A percentile compares a stretch with the other conserved stretches of the same genome.
These are phyloP conservation scores for Parasarocladium wereldwijsianum DNA, from an alignment of 2,329 filamentous ascomycete genomes.

Conservation along the genomic window DNA sequence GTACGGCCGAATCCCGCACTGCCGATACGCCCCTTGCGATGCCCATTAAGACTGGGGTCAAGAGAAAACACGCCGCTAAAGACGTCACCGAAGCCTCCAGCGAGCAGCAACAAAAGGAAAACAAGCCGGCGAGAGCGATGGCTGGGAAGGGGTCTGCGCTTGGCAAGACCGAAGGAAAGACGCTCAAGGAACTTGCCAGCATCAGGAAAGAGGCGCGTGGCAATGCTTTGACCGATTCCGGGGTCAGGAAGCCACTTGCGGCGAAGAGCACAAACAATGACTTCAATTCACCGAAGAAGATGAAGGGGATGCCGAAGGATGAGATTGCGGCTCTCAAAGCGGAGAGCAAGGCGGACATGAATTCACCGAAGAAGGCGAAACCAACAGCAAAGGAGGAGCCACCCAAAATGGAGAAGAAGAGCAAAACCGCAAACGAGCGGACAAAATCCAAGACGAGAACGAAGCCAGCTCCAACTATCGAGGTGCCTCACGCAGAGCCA, in stretches of 20 bases:
- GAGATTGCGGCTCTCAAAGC: conserved; percentile 25
- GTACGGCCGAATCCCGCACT: no score
- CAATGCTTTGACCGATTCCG: conserved; percentile 11
- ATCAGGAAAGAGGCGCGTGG: conserved; percentile 25
- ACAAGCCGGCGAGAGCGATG: conserved; percentile 9
- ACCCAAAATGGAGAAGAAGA: conserved; percentile 7
- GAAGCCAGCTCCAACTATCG: conserved; percentile 12
- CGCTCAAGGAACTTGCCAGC: conserved; percentile 29
- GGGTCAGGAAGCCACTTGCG: conserved; percentile 32
- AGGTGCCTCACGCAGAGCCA: conserved; percentile 7
- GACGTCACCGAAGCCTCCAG: conserved; percentile 31
- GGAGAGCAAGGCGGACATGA: conserved; percentile 15
- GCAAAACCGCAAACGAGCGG: conserved; percentile 13
- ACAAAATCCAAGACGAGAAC: conserved; percentile 13
- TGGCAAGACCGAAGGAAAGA: conserved; percentile 23
- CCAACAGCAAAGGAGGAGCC: conserved; percentile 14
- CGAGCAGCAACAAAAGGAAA: conserved; percentile 14
- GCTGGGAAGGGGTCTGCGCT: conserved; percentile 15
- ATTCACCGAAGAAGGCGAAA: conserved; percentile 11
- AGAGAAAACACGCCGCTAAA: conserved; percentile 40
- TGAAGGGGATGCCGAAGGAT: conserved; percentile 17
- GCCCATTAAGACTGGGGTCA: conserved; percentile 32
- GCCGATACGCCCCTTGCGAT: conserved; percentile 8
- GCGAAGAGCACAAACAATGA: conserved; percentile 47
- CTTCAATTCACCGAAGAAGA: conserved; percentile 43